Evolutionary conservation across 73 alveolate genomes (phyloP), one percentile per base, ranked within the genome.

Genomic region (Symbiodinium natans): DNA sequence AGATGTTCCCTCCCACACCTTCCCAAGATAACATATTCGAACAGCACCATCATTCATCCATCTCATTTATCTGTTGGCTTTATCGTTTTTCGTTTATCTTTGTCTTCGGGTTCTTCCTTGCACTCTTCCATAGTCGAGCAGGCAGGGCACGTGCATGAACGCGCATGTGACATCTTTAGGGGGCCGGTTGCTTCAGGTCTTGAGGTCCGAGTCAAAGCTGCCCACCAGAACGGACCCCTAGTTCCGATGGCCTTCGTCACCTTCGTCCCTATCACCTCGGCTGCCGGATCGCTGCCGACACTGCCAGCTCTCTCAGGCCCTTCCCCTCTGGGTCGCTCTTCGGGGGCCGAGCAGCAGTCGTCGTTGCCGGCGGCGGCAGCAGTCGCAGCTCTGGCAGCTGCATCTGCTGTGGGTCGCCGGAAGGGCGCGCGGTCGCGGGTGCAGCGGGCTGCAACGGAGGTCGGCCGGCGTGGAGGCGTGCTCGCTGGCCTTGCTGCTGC

Each of bases 401-500:
- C 36, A 63, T 5, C 39, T 63, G 77, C 77, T 63, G 77, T 63
- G 77, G 36, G 77, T 63, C 77, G 77, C 77, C 33, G 36, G 39
- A 63, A 63, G 0, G 77, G 77, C 77, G 25, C 77, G 40, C 25
- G 31, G 33, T 23, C 34, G 25, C 74, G 77, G 77, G 25, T 63
- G 36, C 77, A 63, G 31, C 74, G 40, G 36, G 77, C 38, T 31
- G 77, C 77, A 27, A 46, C 59, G 59, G 59, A 6, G 13, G 40
- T 63, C 77, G 77, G 77, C 77, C 77, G 77, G 77, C 77, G 77
- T 63, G 77, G 77, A 63, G 77, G 77, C 25, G 40, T 63, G 40
- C 77, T 63, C 77, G 77, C 36, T 34, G 77, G 77, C 77, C 77
- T 63, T 11, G 77, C 77, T 34, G 77, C 25, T 63, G 77, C 77